A percentile compares a stretch with the other conserved stretches of the same genome.
Conservation (phyloP, 2,329 filamentous ascomycete genomes). For the Ampelomyces quisqualis region DNA sequence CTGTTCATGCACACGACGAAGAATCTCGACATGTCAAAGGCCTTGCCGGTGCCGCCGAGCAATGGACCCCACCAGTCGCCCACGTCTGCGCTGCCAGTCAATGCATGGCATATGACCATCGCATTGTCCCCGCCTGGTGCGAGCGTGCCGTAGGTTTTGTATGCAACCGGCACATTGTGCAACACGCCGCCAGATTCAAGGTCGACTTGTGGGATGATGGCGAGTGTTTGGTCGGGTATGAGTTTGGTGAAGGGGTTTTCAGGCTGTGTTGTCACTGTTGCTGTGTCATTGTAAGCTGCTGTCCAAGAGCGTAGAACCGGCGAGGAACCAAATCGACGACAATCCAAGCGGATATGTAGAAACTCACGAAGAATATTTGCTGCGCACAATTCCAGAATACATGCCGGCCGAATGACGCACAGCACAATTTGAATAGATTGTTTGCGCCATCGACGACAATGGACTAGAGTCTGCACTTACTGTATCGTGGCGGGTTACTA, state of each 20-base stretch:
- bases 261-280: constrained; percentile 60
- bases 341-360: not conserved
- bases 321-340: not conserved
- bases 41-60: constrained; percentile 72
- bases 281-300: constrained; percentile 29
- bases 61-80: constrained; percentile 87
- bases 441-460: too few relatives aligned
- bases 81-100: constrained; percentile 83
- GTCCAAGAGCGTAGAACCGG: not conserved
- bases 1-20: constrained; percentile 87
- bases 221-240: constrained; percentile 85
- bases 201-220: constrained; percentile 82
- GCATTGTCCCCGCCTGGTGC: constrained; percentile 60
- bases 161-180: constrained; percentile 68
- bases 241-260: constrained; percentile 89
- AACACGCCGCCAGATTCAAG: constrained; percentile 89
- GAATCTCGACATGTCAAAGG: constrained; percentile 80
- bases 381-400: too few relatives aligned
- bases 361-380: too few relatives aligned
- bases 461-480: too few relatives aligned
- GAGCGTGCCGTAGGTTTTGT: constrained; percentile 62
- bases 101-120: constrained; percentile 74
- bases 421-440: too few relatives aligned
- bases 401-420: constrained; percentile 21
- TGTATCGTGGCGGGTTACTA: too few relatives aligned